Conservation (phyloP, 495 filamentous ascomycete species). For the Immersiella caudata region DNA sequence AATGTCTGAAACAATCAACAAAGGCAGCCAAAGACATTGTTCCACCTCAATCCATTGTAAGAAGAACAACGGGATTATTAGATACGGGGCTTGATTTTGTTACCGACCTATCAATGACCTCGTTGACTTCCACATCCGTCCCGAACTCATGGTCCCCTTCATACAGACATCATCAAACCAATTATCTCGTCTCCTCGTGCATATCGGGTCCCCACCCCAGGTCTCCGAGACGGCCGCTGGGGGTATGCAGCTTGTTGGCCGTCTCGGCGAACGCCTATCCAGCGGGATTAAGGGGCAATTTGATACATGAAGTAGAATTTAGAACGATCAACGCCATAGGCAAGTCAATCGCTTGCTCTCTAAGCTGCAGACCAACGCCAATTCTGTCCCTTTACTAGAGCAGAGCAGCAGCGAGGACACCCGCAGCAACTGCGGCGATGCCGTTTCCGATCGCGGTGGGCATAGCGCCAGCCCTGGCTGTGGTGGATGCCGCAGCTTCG, state of each 20-base stretch:
- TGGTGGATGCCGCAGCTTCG: conserved; percentile 13
- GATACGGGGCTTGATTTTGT: conserved; percentile 1
- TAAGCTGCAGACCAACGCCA: background rate
- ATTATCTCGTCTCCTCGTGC: conserved; percentile 31
- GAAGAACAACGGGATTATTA: background rate
- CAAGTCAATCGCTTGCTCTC: background rate
- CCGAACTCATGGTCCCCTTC: conserved; percentile 18
- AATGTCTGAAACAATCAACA: no score
- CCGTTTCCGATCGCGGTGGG: conserved; percentile 34
- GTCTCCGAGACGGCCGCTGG: conserved; percentile 19
- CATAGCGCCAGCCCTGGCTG: conserved; percentile 27
- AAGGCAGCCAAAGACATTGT: no score
- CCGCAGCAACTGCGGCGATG: conserved; percentile 36
- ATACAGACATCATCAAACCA: conserved; percentile 29
- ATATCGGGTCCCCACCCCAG: conserved; percentile 28
- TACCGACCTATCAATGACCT: conserved; percentile 15
- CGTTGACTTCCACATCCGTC: background rate
- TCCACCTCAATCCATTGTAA: no score
- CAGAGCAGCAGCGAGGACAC: conserved; percentile 40
- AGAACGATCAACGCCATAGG: conserved; percentile 29
- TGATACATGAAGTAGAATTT: conserved; percentile 38
- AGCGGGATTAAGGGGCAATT: conserved; percentile 31
- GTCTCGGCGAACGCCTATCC: conserved; percentile 31
- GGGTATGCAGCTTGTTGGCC: conserved; percentile 30
- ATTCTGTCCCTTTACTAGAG: conserved; percentile 28